Base-by-base conservation (phyloP, 2,329 filamentous ascomycete genomes). In the Fusarium xyrophilum region DNA sequence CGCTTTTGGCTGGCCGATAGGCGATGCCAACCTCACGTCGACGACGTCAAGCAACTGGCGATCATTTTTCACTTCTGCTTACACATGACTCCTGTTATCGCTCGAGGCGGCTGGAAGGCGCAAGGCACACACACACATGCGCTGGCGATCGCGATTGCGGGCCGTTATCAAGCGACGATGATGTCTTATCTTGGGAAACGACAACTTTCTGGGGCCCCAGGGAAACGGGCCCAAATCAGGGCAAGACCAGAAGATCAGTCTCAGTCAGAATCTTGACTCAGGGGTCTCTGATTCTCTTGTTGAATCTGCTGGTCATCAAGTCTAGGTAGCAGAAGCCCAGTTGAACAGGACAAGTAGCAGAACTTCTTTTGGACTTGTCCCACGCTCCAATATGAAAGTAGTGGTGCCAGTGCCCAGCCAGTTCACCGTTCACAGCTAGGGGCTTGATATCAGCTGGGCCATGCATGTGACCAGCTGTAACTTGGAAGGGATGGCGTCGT, bases 401-500 rank as follows among this genome's bases (percentile, higher is more conserved):
- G 36, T 36, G 28, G 28, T 56, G 43, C 25, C 21, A 54, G 19
- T 25, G 30, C 43, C 27, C 27, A 47, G 27, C 46, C 30, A 50
- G 21, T 25, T 36, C 30, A 50, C 17, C 30, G 21, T 30, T 47
- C 28, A 35, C 21, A n/a, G 40, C n/a, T 30, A 30, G 35, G 36
- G 32, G 27, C 17, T 28, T 38, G 28, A 36, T 23, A 48, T 69
- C 65, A 65, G 39, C 65, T 61, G 54, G 55, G 36, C 38, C 25
- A 53, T 61, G 50, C 60, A 60, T 52, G 69, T 66, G 69, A 66
- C 28, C 67, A 72, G 64, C 56, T 62, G 25, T 35, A 59, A 70
- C 61, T 59, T 56, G 27, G 27, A 66, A 50, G 36, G 42, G 40
- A 57, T 58, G 54, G 56, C 39, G 58, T 59, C 54, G 48, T 50